A percentile compares a stretch with the other conserved stretches of the same genome.
Conservation (phyloP, 1,284 basidiomycete genomes). For the Ceratobasidium sp. region DNA sequence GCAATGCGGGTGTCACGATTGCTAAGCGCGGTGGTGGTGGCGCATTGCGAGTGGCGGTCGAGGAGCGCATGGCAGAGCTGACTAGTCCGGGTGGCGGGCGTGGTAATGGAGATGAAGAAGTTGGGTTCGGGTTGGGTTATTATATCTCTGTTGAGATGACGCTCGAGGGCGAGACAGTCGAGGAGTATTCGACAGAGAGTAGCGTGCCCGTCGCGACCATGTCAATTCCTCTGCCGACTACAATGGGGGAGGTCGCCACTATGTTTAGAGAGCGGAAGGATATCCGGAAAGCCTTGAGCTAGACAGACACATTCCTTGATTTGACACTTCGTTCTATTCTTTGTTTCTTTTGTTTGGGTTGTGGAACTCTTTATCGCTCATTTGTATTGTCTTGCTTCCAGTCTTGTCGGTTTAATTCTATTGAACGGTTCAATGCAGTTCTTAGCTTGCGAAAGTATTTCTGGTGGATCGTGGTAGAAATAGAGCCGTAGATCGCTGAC, state of each 20-base stretch:
- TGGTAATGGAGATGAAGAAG: constrained; percentile 24
- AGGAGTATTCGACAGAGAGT: not conserved
- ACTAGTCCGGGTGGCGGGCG: constrained; percentile 18
- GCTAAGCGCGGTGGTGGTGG: constrained; percentile 26
- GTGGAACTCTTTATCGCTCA: not conserved
- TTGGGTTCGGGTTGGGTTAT: constrained; percentile 32
- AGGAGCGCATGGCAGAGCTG: constrained; percentile 36
- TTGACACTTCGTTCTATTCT: not conserved
- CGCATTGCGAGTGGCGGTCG: not conserved
- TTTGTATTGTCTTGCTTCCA: not conserved
- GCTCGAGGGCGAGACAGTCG: constrained; percentile 6
- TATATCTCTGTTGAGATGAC: constrained; percentile 34
- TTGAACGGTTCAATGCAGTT: not conserved
- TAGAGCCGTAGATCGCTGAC: not conserved
- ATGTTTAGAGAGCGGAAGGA: constrained; percentile 33
- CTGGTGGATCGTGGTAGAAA: not conserved
- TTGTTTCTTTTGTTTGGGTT: not conserved
- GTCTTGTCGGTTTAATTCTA: not conserved
- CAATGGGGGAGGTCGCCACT: constrained; percentile 21
- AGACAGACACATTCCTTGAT: constrained; percentile 2
- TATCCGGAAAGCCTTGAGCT: constrained; percentile 33
- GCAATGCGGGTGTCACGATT: constrained; percentile 13
- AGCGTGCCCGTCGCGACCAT: constrained; percentile 26
- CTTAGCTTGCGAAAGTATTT: no score
- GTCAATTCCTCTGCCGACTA: constrained; percentile 24